Evolutionary conservation across 2,329 filamentous ascomycete species (phyloP), one percentile per base, ranked within the genome.

Genomic region (Fonsecaea pedrosoi): DNA sequence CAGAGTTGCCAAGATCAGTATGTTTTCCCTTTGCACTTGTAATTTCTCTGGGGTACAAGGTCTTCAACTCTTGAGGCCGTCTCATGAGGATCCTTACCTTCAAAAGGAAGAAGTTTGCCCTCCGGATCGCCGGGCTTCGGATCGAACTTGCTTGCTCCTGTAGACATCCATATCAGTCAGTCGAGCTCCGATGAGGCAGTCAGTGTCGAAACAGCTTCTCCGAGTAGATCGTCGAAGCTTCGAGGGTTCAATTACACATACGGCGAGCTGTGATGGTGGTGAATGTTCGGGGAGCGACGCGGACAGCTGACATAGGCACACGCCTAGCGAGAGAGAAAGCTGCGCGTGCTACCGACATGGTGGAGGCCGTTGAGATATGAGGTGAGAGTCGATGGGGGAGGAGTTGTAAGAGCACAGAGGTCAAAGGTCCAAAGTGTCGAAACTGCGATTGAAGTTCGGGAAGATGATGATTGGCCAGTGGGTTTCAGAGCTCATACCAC

Each of bases 321-420:
- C 80, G 81, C 77, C 79, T 78, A 63, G 79, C 81, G 70, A 82
- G 76, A 74, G 78, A 76, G 75, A 79, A 78, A 73, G 77, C 80
- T 73, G 79, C 78, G 74, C 80, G 81, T 76, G 79, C 79, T 72
- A 79, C 77, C 77, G 81, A 82, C 82, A 82, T 83, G 76, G 75
- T 70, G 57, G 64, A 67, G 65, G 48, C 37, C n/a, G 62, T 65
- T 18, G 62, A 67, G 53, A 60, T 64, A 53, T 62, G 60, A 56
- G 65, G 40, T 54, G 66, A 68, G 55, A 68, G 69, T 65, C 73
- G 65, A 54, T 21, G 42, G 32, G 38, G 18, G 55, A 53, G 50
- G 18, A 37, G 15, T 13, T 62, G 60, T 62, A 50, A 54, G 34
- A 53, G 59, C 59, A 61, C 32, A 56, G 34, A 60, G 62, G 42